These are phyloP conservation scores for Jaapia argillacea DNA, from an alignment of 768 basidiomycete species.

Conservation along the genomic window DNA sequence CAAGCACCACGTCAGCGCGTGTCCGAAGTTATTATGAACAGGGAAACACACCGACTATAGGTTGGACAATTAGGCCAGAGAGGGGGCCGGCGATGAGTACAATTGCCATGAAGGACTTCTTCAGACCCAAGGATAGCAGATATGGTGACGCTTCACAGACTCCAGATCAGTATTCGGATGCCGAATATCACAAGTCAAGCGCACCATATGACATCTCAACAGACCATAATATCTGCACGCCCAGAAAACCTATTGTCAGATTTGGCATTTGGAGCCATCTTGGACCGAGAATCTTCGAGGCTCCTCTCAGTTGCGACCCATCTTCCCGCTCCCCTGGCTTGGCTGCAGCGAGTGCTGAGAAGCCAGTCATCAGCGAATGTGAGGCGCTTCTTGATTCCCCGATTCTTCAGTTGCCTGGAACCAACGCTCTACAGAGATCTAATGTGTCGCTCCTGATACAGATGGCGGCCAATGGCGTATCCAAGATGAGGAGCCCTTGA, in stretches of 20 bases:
- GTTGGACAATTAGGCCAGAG: conserved; percentile 86
- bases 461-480: too few species aligned
- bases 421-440: too few species aligned
- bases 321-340: conserved; percentile 28
- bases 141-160: too few species aligned
- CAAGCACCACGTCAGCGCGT: background rate
- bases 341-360: conserved; percentile 33
- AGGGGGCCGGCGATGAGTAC: conserved; percentile 91
- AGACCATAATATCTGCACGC: conserved; percentile 87
- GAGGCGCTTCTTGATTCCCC: too few species aligned
- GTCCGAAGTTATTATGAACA: background rate
- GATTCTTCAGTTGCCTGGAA: too few species aligned
- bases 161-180: conserved; percentile 23
- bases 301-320: conserved; percentile 37
- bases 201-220: conserved; percentile 88
- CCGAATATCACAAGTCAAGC: background rate
- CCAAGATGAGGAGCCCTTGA: too few species aligned
- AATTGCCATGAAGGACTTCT: conserved; percentile 78
- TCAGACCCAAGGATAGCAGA: conserved; percentile 78
- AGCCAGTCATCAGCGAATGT: too few species aligned
- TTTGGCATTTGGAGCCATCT: conserved; percentile 54
- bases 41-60: conserved; percentile 71
- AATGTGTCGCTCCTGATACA: too few species aligned
- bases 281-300: conserved; percentile 57
- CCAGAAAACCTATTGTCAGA: conserved; percentile 71